These are phyloP conservation scores for Scheffersomyces amazonensis DNA, from an alignment of 805 yeast species.

Conservation along the genomic window DNA sequence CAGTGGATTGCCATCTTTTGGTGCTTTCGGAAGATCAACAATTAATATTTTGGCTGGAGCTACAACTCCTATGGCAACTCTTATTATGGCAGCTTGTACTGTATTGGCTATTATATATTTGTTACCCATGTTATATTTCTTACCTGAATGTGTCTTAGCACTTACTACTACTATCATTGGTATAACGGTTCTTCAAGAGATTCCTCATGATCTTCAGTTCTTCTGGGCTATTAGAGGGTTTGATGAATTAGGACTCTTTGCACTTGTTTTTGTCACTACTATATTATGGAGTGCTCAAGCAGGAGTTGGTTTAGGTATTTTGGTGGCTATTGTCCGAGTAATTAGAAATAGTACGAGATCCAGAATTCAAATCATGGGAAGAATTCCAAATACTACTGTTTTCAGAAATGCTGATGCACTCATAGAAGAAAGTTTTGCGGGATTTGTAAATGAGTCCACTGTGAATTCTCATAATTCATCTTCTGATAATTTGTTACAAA, in stretches of 20 bases:
- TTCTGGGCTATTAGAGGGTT: conserved; percentile 29
- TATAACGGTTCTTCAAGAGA: conserved; percentile 46
- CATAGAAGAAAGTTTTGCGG: conserved; percentile 32
- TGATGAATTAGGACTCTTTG: conserved; percentile 24
- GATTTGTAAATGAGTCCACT: conserved; percentile 17
- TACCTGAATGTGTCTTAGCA: conserved; percentile 32
- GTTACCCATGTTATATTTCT: conserved; percentile 21
- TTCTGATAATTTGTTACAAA: not conserved
- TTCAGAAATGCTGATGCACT: conserved; percentile 73
- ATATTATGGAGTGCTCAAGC: conserved; percentile 37
- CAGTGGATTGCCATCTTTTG: conserved; percentile 34
- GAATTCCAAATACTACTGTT: conserved; percentile 40
- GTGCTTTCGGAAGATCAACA: conserved; percentile 36
- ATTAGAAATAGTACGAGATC: conserved; percentile 78
- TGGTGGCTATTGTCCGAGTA: conserved; percentile 30
- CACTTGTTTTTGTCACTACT: conserved; percentile 21
- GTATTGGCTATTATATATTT: conserved; percentile 21
- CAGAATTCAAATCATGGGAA: conserved; percentile 77
- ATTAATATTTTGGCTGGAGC: conserved; percentile 46
- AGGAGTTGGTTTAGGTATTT: conserved; percentile 34
- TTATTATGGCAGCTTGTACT: conserved; percentile 29
- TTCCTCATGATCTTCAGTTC: conserved; percentile 30
- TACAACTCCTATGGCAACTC: conserved; percentile 35
- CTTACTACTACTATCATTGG: conserved; percentile 41
- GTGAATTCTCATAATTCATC: not conserved